These are phyloP conservation scores for Penicillium coprophilum DNA, from an alignment of 495 filamentous ascomycete genomes.

Conservation along the genomic window DNA sequence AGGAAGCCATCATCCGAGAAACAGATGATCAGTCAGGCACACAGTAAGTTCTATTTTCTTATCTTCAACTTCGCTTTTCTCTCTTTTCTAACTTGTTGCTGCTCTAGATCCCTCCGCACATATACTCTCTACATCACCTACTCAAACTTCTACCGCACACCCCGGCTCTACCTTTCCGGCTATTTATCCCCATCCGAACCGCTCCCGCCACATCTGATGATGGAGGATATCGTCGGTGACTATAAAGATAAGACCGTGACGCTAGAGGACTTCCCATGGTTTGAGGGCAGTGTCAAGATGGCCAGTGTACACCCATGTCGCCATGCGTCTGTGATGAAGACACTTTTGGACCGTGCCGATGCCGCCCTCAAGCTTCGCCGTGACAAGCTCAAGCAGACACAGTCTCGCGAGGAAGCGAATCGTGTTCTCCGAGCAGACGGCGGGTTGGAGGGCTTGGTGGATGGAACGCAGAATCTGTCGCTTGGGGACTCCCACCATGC, in stretches of 20 bases:
- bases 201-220: constrained; percentile 86
- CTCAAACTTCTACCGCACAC: constrained; percentile 93
- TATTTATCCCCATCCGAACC: constrained; percentile 80
- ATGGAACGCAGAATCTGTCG: constrained; percentile 53
- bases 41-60: constrained; percentile 56
- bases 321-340: constrained; percentile 97
- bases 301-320: constrained; percentile 92
- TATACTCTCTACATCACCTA: constrained; percentile 99
- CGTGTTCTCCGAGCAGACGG: constrained; percentile 43
- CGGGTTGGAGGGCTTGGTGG: constrained; percentile 65
- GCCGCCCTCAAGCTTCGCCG: constrained; percentile 86
- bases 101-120: constrained; percentile 71
- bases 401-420: constrained; percentile 44
- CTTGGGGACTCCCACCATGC: constrained; percentile 50
- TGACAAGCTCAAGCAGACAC: constrained; percentile 65
- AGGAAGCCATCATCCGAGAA: constrained; percentile 94
- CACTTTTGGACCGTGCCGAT: constrained; percentile 90
- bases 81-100: constrained; percentile 4
- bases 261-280: constrained; percentile 94
- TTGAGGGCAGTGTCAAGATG: constrained; percentile 81
- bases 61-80: neutral
- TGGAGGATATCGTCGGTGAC: constrained; percentile 99
- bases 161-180: constrained; percentile 91
- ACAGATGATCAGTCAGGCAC: constrained; percentile 55
- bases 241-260: constrained; percentile 99